These are phyloP conservation scores for Chloris gayana DNA, from an alignment of 176 grass and related monocot species.

Conservation along the genomic window DNA sequence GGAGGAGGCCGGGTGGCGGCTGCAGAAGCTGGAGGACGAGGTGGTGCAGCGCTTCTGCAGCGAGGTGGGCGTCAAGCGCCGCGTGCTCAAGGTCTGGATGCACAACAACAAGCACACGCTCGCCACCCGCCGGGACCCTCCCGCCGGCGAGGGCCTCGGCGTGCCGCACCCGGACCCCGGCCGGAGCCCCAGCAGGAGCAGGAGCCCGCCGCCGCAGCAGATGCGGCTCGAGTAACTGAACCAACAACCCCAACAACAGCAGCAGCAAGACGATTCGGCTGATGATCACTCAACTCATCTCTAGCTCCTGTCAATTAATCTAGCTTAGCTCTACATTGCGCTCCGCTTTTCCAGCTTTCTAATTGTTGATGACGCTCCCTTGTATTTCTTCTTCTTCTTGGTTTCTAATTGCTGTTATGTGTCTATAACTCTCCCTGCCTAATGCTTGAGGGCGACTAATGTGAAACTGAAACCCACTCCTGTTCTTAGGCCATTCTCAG, in stretches of 20 bases:
- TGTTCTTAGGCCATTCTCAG: no score
- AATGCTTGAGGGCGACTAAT: constrained; percentile 9
- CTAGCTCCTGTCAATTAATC: neutral
- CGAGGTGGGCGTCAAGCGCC: constrained; percentile 86
- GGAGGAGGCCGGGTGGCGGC: constrained; percentile 79
- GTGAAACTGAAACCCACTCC: constrained; percentile 22
- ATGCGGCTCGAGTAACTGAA: constrained; percentile 33
- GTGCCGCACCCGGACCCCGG: constrained; percentile 25
- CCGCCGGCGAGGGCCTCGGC: neutral
- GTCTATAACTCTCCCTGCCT: neutral
- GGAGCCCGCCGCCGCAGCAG: constrained; percentile 25
- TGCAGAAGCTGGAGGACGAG: constrained; percentile 76
- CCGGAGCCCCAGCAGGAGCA: constrained; percentile 20
- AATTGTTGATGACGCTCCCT: no score
- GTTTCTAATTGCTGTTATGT: neutral
- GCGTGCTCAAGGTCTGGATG: constrained; percentile 95
- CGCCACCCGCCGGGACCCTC: neutral
- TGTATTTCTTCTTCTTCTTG: neutral
- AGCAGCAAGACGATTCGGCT: neutral
- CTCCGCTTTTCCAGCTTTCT: constrained; percentile 33
- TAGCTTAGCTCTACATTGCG: constrained; percentile 41
- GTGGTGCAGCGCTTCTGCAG: constrained; percentile 85
- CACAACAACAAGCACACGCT: constrained; percentile 92
- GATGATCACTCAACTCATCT: neutral
- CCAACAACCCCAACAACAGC: neutral